Percentiles rank a stretch among this genome's conserved stretches.
Conservation (phyloP, 192 early-diverging fungal species). For the Mortierella antarctica region DNA sequence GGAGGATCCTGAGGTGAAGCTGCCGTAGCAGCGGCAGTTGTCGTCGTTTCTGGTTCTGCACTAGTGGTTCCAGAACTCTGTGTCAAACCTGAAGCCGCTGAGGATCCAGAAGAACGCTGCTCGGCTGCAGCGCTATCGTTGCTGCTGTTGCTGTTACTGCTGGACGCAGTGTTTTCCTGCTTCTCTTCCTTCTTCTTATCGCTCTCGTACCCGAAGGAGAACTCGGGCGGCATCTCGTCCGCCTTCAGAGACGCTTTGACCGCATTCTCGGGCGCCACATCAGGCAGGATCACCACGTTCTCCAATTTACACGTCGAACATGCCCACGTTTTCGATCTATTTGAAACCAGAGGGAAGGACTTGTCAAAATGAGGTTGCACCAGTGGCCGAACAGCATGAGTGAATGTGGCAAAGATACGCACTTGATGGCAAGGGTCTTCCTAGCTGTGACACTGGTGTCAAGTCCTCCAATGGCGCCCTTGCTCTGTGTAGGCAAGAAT, state of each 20-base stretch:
- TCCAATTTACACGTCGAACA: slow-evolving; percentile 45
- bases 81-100: slow-evolving; percentile 6
- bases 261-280: slow-evolving; percentile 44
- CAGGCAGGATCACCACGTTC: slow-evolving; percentile 52
- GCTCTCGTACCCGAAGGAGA: slow-evolving; percentile 48
- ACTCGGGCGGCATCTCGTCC: slow-evolving; percentile 51
- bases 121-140: neutral
- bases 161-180: neutral
- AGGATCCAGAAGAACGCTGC: neutral
- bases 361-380: neutral
- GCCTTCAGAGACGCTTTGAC: slow-evolving; percentile 42
- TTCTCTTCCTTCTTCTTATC: slow-evolving; percentile 39
- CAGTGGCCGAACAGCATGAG: neutral
- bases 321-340: slow-evolving; percentile 54
- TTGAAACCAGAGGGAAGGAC: neutral
- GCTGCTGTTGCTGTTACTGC: neutral
- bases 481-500: slow-evolving; percentile 89
- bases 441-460: slow-evolving; percentile 78
- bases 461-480: slow-evolving; percentile 84
- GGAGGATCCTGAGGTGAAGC: slow-evolving; percentile 5
- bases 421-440: slow-evolving; percentile 67
- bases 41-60: neutral
- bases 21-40: neutral
- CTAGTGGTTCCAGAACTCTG: neutral
- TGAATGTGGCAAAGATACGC: neutral